Evolutionary conservation across 2,329 filamentous ascomycete species (phyloP), one percentile per base, ranked within the genome.

Genomic region (Pleoardoris graminearum): DNA sequence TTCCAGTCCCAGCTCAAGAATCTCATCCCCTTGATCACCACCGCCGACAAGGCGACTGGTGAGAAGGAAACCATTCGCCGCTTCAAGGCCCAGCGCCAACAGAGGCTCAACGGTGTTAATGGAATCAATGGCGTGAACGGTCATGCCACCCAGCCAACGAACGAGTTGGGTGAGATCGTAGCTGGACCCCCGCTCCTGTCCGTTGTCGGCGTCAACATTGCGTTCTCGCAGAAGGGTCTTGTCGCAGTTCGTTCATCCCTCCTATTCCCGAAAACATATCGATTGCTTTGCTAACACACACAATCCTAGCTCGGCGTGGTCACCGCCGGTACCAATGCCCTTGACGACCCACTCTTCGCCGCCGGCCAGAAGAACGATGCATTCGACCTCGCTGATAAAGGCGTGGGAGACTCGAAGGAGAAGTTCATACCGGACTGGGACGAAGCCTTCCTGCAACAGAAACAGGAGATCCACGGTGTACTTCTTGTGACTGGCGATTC

Each of bases 201-300:
- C 37, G 45, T 52, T 1, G 33, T 19, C 2, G 53, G 53, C 12
- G 53, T 55, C n/a, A 55, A 55, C 35, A 55, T 55, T 41, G 53
- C 53, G 12, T 55, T 55, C 27, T 55, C 53, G n/a, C 48, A 50
- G 25, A 55, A 51, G 16, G 53, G 53, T 3, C 38, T 55, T 10
- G 14, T 25, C 3, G 48, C 48, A 19, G 53, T 55, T 25, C 29
- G 53, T 23, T 1, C 3, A 11, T n/a, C 11, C 3, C 12, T 4
- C n/a, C 5, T 23, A n/a, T n/a, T n/a, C n/a, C n/a, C n/a, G 7
- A 44, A 1, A 21, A n/a, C 33, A 6, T 21, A 10, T 10, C n/a
- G n/a, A 37, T 17, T 4, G 35, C 16, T 6, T 33, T 12, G 6
- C n/a, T 16, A 33, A 12, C 10, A 5, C n/a, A 16, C 7, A 12